phyloP scores from a whole-genome alignment of 768 basidiomycete species.

The Boletus rubescentipes region DNA sequence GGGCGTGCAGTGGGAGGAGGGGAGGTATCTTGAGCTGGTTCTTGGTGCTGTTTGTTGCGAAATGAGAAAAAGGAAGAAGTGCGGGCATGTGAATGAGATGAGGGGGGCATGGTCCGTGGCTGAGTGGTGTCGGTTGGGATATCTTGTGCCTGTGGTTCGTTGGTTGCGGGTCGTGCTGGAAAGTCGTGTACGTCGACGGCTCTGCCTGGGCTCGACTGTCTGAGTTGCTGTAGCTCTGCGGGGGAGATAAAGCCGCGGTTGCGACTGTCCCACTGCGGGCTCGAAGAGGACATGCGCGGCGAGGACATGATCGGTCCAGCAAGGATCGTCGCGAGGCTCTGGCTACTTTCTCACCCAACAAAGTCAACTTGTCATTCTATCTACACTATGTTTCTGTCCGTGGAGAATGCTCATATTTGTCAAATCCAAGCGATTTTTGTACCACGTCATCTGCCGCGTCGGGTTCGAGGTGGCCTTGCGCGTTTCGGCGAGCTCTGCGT shows the following conservation, averaged over 20 bases:
- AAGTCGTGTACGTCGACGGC: conserved; percentile 34
- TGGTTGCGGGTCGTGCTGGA: conserved; percentile 25
- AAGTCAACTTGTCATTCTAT: no score
- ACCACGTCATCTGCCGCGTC: conserved; percentile 82
- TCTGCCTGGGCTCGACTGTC: conserved; percentile 33
- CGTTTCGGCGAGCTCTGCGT: conserved; percentile 79
- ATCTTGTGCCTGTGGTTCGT: conserved; percentile 20
- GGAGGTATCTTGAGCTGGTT: conserved; percentile 12
- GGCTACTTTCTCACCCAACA: no score
- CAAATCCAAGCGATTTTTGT: conserved; percentile 78
- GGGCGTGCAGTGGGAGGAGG: conserved; percentile 17
- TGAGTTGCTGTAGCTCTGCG: conserved; percentile 34
- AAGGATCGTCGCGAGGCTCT: conserved; percentile 6
- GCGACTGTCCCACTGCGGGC: conserved; percentile 37
- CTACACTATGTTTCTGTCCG: no score
- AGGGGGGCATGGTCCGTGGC: conserved; percentile 27
- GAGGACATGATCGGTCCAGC: conserved; percentile 14
- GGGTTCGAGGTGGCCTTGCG: conserved; percentile 83
- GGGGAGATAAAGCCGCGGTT: conserved; percentile 36
- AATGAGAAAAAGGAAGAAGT: conserved; percentile 70
- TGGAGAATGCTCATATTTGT: conserved; percentile 51
- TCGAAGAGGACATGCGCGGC: conserved; percentile 24
- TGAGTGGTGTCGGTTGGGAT: conserved; percentile 21
- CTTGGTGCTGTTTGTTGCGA: conserved; percentile 38
- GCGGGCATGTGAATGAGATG: conserved; percentile 43